Percentiles rank a stretch among this genome's conserved stretches.
Conservation (phyloP, 495 filamentous ascomycete species). For the Penicillium flavigenum region DNA sequence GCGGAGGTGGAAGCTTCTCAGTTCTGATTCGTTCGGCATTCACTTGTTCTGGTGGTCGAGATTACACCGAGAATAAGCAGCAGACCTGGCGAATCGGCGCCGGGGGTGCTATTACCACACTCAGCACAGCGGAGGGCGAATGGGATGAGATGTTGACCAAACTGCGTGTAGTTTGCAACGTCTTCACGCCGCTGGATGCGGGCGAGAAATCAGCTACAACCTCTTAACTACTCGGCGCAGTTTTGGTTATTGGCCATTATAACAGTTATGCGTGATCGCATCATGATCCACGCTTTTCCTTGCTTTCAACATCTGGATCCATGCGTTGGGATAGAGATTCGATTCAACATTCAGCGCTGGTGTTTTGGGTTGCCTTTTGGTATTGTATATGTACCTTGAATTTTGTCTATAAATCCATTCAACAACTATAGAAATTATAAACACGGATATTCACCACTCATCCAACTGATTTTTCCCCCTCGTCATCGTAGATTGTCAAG, state of each 20-base stretch:
- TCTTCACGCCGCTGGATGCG: conserved; percentile 35
- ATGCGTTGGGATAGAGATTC: conserved; percentile 13
- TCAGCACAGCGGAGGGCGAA: conserved; percentile 76
- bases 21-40: conserved; percentile 83
- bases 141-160: conserved; percentile 91
- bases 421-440: not conserved
- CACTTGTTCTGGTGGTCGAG: conserved; percentile 41
- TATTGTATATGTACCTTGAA: not conserved
- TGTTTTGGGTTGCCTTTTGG: conserved; percentile 17
- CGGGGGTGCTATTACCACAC: conserved; percentile 80
- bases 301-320: conserved; percentile 38
- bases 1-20: conserved; percentile 82
- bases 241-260: not conserved
- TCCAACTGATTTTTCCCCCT: not conserved
- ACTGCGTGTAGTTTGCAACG: conserved; percentile 62
- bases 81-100: conserved; percentile 81
- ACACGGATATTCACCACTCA: not conserved
- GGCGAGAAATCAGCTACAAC: not conserved
- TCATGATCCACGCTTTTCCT: conserved; percentile 15
- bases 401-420: not conserved
- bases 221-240: not conserved
- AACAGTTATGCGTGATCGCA: conserved; percentile 4
- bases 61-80: conserved; percentile 50
- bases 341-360: conserved; percentile 42
- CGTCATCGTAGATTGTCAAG: not conserved